Percentiles rank a stretch among this genome's conserved stretches.
These are phyloP conservation scores for Oryza officinalis DNA, from an alignment of 176 grass and related monocot species.

Conservation along the genomic window DNA sequence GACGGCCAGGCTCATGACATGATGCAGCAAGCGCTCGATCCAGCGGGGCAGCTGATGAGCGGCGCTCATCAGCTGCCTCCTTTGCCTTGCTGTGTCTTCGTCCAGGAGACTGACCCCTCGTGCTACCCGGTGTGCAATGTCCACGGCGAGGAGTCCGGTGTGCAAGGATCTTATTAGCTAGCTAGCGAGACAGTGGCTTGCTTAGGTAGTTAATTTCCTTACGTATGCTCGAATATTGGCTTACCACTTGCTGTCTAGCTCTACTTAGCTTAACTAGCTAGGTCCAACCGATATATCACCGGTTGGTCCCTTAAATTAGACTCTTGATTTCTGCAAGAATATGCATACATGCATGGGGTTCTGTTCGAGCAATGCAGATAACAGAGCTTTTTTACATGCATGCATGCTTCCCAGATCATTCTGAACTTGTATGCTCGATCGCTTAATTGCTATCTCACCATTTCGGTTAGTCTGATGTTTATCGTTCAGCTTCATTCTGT, in stretches of 20 bases:
- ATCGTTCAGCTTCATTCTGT: background rate
- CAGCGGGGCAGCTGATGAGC: slow-evolving; percentile 26
- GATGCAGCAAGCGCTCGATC: slow-evolving; percentile 32
- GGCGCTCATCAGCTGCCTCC: slow-evolving; percentile 54
- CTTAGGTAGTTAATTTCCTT: background rate
- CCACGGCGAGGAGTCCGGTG: slow-evolving; percentile 37
- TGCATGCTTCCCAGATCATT: background rate
- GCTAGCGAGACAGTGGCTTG: background rate
- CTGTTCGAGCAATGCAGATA: background rate
- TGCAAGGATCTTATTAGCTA: slow-evolving; percentile 44
- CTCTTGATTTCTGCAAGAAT: background rate
- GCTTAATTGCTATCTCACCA: no score
- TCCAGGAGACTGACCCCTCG: slow-evolving; percentile 22
- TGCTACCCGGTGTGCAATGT: slow-evolving; percentile 45
- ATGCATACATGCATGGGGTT: background rate
- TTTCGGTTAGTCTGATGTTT: background rate
- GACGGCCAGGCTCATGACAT: background rate
- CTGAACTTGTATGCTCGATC: background rate
- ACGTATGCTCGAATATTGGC: background rate
- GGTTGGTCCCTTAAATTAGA: background rate
- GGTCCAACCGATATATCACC: background rate
- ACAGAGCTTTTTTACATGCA: background rate
- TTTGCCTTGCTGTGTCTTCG: slow-evolving; percentile 47
- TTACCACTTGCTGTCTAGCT: background rate
- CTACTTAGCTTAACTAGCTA: background rate